A percentile compares a stretch with the other conserved stretches of the same genome.
These are phyloP conservation scores for Chytriomyces confervae DNA, from an alignment of 192 early-diverging fungal species.

Conservation along the genomic window DNA sequence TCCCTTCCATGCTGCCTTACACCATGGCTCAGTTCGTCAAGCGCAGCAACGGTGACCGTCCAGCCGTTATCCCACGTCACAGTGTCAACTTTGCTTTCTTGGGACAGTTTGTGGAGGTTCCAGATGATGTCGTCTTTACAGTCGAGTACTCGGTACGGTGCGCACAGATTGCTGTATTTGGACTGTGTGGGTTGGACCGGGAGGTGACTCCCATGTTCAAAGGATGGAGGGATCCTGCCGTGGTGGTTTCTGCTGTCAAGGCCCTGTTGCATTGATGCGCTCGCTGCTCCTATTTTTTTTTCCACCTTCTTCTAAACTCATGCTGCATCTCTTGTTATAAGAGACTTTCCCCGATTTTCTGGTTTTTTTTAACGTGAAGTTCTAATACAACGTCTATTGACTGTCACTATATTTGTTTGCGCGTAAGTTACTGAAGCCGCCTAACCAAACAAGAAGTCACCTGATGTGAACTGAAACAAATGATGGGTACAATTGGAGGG, in stretches of 20 bases:
- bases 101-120: slow-evolving; percentile 48
- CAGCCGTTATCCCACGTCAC: slow-evolving; percentile 34
- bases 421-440: too few species aligned
- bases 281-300: not conserved
- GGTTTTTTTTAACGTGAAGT: too few species aligned
- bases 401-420: too few species aligned
- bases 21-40: slow-evolving; percentile 46
- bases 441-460: too few species aligned
- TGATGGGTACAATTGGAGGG: too few species aligned
- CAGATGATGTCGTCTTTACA: slow-evolving; percentile 48
- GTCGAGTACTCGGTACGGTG: slow-evolving; percentile 49
- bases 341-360: too few species aligned
- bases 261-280: slow-evolving; percentile 46
- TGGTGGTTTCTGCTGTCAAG: slow-evolving; percentile 24
- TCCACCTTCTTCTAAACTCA: too few species aligned
- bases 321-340: too few species aligned
- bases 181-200: slow-evolving; percentile 19
- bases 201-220: slow-evolving; percentile 40
- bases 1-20: slow-evolving; percentile 36
- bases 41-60: slow-evolving; percentile 37
- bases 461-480: too few species aligned
- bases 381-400: too few species aligned
- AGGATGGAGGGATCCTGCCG: slow-evolving; percentile 22
- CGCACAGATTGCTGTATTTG: slow-evolving; percentile 42
- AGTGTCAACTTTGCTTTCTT: slow-evolving; percentile 47